Percentiles rank a stretch among this genome's conserved stretches.
Conservation (phyloP, 176 grass and related monocot genomes). For the Luzula sylvatica region DNA sequence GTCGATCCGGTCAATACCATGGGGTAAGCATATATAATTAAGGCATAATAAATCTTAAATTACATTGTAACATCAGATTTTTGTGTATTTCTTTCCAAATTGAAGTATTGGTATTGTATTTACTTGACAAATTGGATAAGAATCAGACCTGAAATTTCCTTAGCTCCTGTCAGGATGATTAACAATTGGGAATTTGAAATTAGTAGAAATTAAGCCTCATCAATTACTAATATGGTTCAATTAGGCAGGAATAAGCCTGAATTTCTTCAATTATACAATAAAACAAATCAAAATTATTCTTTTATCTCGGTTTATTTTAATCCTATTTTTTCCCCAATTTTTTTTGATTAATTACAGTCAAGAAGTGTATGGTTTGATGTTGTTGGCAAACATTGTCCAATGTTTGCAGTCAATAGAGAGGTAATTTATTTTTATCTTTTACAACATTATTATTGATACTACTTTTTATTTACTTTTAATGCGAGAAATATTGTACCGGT, state of each 20-base stretch:
- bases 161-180: background rate
- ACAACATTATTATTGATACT: background rate
- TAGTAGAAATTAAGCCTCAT: background rate
- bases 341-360: slow-evolving; percentile 35
- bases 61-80: no score
- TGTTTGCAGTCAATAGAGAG: slow-evolving; percentile 88
- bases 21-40: slow-evolving; percentile 30
- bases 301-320: background rate
- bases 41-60: background rate
- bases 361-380: slow-evolving; percentile 79
- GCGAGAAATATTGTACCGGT: background rate
- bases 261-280: background rate
- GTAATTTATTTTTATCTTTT: slow-evolving; percentile 27
- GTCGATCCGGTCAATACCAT: slow-evolving; percentile 85
- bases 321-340: background rate
- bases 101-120: slow-evolving; percentile 27
- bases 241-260: background rate
- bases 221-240: background rate
- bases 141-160: background rate
- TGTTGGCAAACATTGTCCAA: slow-evolving; percentile 76
- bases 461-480: background rate
- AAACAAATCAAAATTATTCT: background rate
- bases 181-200: background rate
- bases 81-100: background rate
- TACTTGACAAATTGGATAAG: background rate